These are phyloP conservation scores for Microdochium trichocladiopsis DNA, from an alignment of 2,329 filamentous ascomycete species.

Conservation along the genomic window DNA sequence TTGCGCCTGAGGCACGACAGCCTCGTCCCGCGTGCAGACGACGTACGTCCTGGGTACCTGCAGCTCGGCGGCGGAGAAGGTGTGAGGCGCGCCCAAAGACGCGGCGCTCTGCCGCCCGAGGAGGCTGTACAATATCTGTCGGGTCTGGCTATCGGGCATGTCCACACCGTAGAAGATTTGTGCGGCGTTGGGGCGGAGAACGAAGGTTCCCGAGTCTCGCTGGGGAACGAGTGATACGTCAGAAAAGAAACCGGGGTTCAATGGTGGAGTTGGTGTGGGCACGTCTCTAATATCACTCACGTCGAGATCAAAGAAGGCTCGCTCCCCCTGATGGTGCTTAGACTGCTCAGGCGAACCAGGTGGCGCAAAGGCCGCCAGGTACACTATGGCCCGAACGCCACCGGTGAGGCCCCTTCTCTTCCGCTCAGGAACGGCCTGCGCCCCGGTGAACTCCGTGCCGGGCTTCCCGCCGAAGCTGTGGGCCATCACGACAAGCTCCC, in stretches of 20 bases:
- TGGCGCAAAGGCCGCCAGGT: constrained; percentile 17
- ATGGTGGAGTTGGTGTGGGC: no score
- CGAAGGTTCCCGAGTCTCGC: no score
- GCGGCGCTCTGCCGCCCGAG: constrained; percentile 6
- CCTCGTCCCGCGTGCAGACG: constrained; percentile 13
- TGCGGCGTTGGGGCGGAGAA: no score
- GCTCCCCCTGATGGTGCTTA: no score
- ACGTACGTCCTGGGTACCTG: constrained; percentile 16
- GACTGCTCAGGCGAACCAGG: constrained; percentile 7
- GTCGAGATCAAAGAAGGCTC: constrained; percentile 6
- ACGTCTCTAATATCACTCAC: background rate
- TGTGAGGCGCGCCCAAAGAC: constrained; percentile 6
- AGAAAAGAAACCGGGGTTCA: no score
- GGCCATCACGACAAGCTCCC: constrained; percentile 13
- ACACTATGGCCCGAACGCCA: constrained; percentile 19
- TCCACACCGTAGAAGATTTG: no score
- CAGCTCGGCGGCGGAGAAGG: constrained; percentile 13
- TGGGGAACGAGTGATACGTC: no score
- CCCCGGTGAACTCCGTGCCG: background rate
- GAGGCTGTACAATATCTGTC: background rate
- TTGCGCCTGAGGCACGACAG: constrained; percentile 12
- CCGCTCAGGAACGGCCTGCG: background rate
- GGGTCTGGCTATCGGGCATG: no score
- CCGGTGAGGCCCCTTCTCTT: no score
- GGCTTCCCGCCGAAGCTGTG: constrained; percentile 18